Percentiles rank a stretch among this genome's conserved stretches.
These are phyloP conservation scores for Ramalina intermedia DNA, from an alignment of 495 filamentous ascomycete species.

Conservation along the genomic window DNA sequence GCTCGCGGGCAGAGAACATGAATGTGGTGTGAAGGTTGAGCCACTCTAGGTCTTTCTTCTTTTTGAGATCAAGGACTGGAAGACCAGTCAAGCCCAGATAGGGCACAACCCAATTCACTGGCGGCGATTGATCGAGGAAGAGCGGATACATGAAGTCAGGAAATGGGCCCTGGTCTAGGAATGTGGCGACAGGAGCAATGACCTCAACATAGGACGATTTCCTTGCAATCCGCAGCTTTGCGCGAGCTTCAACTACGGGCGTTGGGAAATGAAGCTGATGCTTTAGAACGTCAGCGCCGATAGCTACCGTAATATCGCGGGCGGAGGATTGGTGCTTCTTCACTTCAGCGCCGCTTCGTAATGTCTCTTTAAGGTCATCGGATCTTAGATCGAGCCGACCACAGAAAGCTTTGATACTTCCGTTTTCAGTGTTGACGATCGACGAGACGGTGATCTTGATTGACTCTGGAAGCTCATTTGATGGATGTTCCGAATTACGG, in stretches of 20 bases:
- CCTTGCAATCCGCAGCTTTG: conserved; percentile 29
- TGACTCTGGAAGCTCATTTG: background rate
- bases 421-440: conserved; percentile 1
- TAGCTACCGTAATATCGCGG: conserved; percentile 12
- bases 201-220: conserved; percentile 33
- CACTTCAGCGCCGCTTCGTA: conserved; percentile 12
- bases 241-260: conserved; percentile 22
- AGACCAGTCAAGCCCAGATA: conserved; percentile 28
- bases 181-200: conserved; percentile 21
- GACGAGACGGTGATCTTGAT: conserved; percentile 1
- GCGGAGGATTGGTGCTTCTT: conserved; percentile 15
- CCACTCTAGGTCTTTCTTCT: conserved; percentile 22
- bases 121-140: conserved; percentile 3
- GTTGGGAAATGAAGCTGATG: conserved; percentile 24
- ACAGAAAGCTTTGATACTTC: conserved; percentile 4
- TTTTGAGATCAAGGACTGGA: conserved; percentile 24
- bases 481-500: background rate
- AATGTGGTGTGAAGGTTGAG: conserved; percentile 19
- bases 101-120: conserved; percentile 23
- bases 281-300: conserved; percentile 14
- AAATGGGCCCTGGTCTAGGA: conserved; percentile 5
- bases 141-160: conserved; percentile 22
- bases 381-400: conserved; percentile 12
- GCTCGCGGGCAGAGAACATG: conserved; percentile 24
- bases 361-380: conserved; percentile 8